Evolutionary conservation across 2,329 filamentous ascomycete genomes (phyloP).

Genomic region (Colletotrichum camelliae): DNA sequence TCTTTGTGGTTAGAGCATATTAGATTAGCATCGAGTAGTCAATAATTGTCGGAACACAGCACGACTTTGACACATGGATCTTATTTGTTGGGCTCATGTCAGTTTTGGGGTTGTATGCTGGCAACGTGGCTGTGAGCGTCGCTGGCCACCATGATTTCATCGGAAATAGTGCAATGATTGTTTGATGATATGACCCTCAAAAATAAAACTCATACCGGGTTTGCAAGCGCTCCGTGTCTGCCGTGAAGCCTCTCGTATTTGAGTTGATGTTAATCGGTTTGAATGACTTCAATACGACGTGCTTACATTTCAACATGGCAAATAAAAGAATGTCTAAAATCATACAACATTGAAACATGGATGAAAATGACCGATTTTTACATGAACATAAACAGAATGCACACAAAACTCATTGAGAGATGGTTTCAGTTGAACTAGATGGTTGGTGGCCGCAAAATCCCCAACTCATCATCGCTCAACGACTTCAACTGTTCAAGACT

Average conservation of each 20-base stretch:
- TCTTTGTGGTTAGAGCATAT: neutral
- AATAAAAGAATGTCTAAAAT: neutral
- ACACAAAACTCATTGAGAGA: rapidly evolving
- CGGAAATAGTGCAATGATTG: neutral
- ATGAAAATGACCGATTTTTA: neutral
- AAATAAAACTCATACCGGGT: rapidly evolving
- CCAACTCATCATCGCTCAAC: no score
- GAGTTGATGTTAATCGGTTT: neutral
- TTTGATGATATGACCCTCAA: rapidly evolving
- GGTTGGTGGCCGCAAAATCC: rapidly evolving
- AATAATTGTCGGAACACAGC: neutral
- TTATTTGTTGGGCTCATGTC: neutral
- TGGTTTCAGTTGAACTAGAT: neutral
- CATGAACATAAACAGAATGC: neutral
- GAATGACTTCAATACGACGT: no score
- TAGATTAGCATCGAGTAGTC: neutral
- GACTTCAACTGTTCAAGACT: neutral
- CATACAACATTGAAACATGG: rapidly evolving
- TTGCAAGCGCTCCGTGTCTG: no score
- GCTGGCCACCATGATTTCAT: rapidly evolving
- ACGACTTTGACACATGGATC: neutral
- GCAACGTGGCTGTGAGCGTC: neutral
- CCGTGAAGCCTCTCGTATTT: neutral
- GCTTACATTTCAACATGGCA: no score
- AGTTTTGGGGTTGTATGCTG: neutral